Base-by-base conservation (phyloP, 2,329 filamentous ascomycete genomes). In the Tolypocladium tundrense region DNA sequence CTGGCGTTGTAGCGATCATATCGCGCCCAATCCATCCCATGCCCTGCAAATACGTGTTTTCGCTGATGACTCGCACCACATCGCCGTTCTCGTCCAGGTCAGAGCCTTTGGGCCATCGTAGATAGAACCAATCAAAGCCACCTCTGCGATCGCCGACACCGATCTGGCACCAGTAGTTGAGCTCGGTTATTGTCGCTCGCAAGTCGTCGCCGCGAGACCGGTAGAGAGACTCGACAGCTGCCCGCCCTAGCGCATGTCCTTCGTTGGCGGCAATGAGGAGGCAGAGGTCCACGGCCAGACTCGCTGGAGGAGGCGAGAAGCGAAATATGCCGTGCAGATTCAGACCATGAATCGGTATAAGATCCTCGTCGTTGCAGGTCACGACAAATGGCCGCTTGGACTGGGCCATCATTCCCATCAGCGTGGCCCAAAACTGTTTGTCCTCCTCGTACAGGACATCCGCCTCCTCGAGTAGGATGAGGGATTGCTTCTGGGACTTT, bases 111-210 rank as follows among this genome's bases (percentile, higher is more conserved):
- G 90, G 88, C 85, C 87, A 93, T 58, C 87, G 81, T 53, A 87
- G 84, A 64, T 88, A 86, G 65, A 96, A 90, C 93, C 95, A 99
- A 65, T 93, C 89, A 51, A 96, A 82, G 0, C 94, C 93, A 24
- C 89, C 88, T 64, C 88, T 88, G n/a, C 84, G 79, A 68, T 96
- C 94, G 6, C 94, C 95, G 11, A 99, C 85, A 0, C 88, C 91
- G 73, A 97, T 91, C 70, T 99, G 94, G 69, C 95, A 99, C 93
- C 93, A 99, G 69, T 95, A 94, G 69, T 96, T 87, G 35, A 99
- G 80, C 60, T 97, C 91, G 58, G 82, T 86, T 54, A 99, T 84
- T 2, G 88, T 86, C 27, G 87, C 90, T 57, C 94, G 86, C 14
- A 99, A 75, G 69, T 99, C 94, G 35, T 80, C 73, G 2, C 79